Evolutionary conservation across 768 basidiomycete genomes (phyloP).

Genomic region (Panus rudis): DNA sequence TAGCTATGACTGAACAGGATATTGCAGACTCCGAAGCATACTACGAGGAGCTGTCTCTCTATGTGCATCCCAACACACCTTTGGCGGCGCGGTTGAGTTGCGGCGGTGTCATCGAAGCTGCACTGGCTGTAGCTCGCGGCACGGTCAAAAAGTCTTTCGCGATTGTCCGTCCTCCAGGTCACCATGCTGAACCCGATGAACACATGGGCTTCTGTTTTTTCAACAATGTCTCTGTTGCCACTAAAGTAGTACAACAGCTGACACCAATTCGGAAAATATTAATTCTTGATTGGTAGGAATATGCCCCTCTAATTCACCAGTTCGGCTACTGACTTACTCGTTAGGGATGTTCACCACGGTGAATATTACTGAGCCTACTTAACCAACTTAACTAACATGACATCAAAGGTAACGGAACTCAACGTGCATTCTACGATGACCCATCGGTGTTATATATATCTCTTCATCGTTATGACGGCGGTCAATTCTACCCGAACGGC

Average conservation of each 20-base stretch:
- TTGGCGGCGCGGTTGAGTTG: slow-evolving; percentile 82
- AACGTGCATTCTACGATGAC: slow-evolving; percentile 92
- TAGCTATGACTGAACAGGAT: slow-evolving; percentile 71
- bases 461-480: slow-evolving; percentile 89
- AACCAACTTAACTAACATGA: not conserved
- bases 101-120: slow-evolving; percentile 91
- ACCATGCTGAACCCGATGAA: slow-evolving; percentile 96
- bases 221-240: slow-evolving; percentile 95
- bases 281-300: slow-evolving; percentile 88
- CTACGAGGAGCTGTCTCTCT: slow-evolving; percentile 89
- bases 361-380: slow-evolving; percentile 9
- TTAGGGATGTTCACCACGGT: slow-evolving; percentile 96
- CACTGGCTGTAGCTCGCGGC: slow-evolving; percentile 75
- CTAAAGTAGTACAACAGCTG: slow-evolving; percentile 67
- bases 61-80: slow-evolving; percentile 82
- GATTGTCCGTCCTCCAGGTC: slow-evolving; percentile 94
- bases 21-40: slow-evolving; percentile 70
- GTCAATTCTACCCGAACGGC: slow-evolving; percentile 88
- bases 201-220: slow-evolving; percentile 99
- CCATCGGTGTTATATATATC: slow-evolving; percentile 90
- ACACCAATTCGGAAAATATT: slow-evolving; percentile 73
- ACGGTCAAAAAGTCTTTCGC: slow-evolving; percentile 85
- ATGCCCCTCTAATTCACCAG: not conserved
- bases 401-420: slow-evolving; percentile 85
- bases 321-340: slow-evolving; percentile 1